Evolutionary conservation across 2,329 filamentous ascomycete genomes (phyloP).

Genomic region (Coleophoma crateriformis): DNA sequence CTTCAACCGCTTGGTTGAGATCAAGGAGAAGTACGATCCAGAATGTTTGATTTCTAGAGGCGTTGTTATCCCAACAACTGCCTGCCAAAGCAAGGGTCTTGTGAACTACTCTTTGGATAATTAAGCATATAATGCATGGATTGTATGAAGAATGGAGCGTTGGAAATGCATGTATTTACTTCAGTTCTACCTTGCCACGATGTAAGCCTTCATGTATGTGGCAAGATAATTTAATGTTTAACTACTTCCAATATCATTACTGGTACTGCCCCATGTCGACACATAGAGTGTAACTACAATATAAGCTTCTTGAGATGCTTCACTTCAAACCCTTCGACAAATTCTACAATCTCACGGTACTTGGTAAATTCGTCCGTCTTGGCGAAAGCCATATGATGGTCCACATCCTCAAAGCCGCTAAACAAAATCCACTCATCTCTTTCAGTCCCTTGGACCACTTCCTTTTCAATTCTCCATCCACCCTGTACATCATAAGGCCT

Average conservation of each 20-base stretch:
- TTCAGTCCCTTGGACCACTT: conserved; percentile 3
- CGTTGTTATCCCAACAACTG: conserved; percentile 1
- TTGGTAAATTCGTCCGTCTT: conserved; percentile 7
- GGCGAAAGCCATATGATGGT: conserved; percentile 7
- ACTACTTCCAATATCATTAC: no score
- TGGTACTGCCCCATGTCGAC: no score
- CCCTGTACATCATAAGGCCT: conserved; percentile 8
- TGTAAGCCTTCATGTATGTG: no score
- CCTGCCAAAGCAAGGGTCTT: not conserved
- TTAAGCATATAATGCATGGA: not conserved
- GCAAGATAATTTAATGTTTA: no score
- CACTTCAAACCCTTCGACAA: conserved; percentile 10
- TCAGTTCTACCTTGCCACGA: no score
- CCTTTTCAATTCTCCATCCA: conserved; percentile 15
- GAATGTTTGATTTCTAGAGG: not conserved
- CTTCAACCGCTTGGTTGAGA: not conserved
- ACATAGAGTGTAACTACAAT: no score
- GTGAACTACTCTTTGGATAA: conserved; percentile 1
- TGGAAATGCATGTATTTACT: no score
- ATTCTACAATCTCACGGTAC: conserved; percentile 8
- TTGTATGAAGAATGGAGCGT: no score
- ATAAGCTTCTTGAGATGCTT: conserved; percentile 7
- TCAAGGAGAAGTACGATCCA: conserved; percentile 1
- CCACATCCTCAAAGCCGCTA: conserved; percentile 10
- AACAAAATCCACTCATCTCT: conserved; percentile 15